Evolutionary conservation across 208 protist genomes (phyloP), one percentile per base, ranked within the genome.

Genomic region (Crithidia acanthocephali): DNA sequence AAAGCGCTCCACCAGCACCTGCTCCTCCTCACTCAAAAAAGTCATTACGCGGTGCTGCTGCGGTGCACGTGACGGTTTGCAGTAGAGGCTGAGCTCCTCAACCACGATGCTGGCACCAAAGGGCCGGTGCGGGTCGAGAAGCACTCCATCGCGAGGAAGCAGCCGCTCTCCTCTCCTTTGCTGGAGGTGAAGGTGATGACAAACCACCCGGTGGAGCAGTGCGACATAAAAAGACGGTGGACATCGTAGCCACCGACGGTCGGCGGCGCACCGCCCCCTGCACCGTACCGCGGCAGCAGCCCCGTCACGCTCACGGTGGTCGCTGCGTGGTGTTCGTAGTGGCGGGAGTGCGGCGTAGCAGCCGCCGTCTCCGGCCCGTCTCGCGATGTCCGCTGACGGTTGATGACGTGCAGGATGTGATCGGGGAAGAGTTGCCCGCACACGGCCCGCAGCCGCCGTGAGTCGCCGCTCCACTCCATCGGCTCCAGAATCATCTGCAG

Each of bases 71-170:
- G 60, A 51, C 10, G 75, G 75, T 30, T 72, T 68, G 64, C 76
- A 71, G 76, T 70, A 81, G 42, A 81, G 42, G n/a, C 63, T 76
- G 25, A 80, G 51, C 40, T 80, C 75, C 45, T 80, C 64, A 13
- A 80, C 75, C 1, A 71, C 68, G 42, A 80, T 48, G 45, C 67
- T 64, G 30, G 69, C 52, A 22, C 56, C 67, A 48, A 56, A 76
- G 61, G 59, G 63, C 15, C 63, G 61, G 47, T 62, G 53, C 2
- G 75, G 60, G 28, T 64, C 56, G 64, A 68, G 50, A 52, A 63
- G 56, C 79, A 84, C 70, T 84, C 74, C 74, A 84, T 70, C 25
- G 68, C 74, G 15, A 84, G 51, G 32, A 84, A 80, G 59, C 45
- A 71, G 4, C 59, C 59, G 22, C 28, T 45, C 56, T 76, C 79